Conservation (phyloP, 208 protist genomes). For the Acanthamoeba quina region DNA sequence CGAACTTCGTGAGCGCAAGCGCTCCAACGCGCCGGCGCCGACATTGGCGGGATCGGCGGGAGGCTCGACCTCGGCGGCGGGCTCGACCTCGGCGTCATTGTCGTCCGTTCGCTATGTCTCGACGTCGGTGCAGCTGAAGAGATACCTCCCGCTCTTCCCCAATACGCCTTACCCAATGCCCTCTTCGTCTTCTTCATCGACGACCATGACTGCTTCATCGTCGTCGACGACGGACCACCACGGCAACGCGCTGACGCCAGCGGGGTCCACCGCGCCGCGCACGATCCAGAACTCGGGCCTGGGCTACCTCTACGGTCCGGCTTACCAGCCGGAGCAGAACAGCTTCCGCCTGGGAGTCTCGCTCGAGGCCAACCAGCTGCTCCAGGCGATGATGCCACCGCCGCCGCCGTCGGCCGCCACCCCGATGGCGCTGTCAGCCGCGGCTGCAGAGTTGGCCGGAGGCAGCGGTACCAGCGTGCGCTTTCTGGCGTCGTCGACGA, state of each 20-base stretch:
- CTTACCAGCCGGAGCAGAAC: conserved; percentile 43
- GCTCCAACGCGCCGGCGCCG: not conserved
- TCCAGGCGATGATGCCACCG: not conserved
- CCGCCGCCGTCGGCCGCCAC: not conserved
- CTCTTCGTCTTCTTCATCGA: not conserved
- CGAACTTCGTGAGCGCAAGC: conserved; percentile 22
- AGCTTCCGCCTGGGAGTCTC: conserved; percentile 4
- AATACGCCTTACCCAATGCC: not conserved
- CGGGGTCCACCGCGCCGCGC: not conserved
- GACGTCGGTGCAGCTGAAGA: not conserved
- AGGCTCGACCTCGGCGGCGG: not conserved
- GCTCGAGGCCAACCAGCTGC: not conserved
- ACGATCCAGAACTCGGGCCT: not conserved
- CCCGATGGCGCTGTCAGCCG: not conserved
- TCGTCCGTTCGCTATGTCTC: conserved; percentile 3
- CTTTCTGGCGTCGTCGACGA: not conserved
- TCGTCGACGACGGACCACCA: not conserved
- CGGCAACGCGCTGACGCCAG: too few species aligned
- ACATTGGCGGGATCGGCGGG: too few species aligned
- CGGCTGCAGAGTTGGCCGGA: not conserved
- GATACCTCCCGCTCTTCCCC: conserved; percentile 55
- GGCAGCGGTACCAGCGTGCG: not conserved
- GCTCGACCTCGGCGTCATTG: not conserved
- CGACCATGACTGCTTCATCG: not conserved
- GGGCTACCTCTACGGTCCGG: conserved; percentile 47